These are phyloP conservation scores for Tetrahymena borealis DNA, from an alignment of 73 alveolate species.

Conservation along the genomic window DNA sequence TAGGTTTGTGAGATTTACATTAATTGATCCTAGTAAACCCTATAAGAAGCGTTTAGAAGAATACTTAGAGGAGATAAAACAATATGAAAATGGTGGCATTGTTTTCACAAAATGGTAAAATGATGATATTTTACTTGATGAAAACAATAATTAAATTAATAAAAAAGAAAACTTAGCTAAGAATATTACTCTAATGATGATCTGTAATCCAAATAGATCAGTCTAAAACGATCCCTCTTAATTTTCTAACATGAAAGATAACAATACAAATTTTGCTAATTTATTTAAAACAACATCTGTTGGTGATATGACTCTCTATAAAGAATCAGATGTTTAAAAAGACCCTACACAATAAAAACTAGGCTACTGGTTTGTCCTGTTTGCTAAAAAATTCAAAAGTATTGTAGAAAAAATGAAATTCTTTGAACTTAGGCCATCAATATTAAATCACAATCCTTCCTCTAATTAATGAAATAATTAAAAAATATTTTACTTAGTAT, in stretches of 20 bases:
- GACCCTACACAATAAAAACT: neutral
- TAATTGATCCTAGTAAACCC: neutral
- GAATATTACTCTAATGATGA: neutral
- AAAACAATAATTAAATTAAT: neutral
- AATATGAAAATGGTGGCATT: neutral
- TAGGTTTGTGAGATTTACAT: neutral
- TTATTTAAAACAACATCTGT: neutral
- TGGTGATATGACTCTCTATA: neutral
- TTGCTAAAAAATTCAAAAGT: neutral
- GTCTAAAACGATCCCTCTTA: neutral
- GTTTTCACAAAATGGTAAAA: neutral
- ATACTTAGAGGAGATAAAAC: neutral
- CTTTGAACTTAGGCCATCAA: neutral
- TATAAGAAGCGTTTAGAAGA: neutral
- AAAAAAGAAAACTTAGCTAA: neutral
- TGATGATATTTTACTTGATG: neutral
- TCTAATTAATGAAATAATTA: neutral
- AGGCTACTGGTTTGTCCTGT: neutral
- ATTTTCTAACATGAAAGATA: neutral
- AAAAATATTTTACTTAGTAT: neutral
- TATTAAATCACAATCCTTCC: neutral
- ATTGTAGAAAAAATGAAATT: neutral
- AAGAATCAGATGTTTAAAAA: neutral
- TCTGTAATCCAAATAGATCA: neutral
- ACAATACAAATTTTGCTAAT: neutral